Percentiles rank a stretch among this genome's conserved stretches.
phyloP scores from a whole-genome alignment of 345 rosid genomes.

The Isatis tinctoria region DNA sequence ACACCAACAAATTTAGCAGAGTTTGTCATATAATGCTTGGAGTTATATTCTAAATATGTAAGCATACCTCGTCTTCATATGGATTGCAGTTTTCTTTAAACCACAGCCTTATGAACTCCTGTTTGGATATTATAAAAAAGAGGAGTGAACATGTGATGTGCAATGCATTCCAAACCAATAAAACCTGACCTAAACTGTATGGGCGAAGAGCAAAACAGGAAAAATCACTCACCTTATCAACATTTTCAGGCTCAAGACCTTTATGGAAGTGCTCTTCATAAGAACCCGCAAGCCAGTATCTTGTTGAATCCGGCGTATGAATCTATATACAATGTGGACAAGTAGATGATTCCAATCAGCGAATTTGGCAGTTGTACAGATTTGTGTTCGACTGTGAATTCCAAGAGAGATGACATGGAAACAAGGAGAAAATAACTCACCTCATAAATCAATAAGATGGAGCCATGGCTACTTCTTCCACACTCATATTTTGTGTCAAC shows the following conservation, averaged over 20 bases:
- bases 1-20: background rate
- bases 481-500: constrained; percentile 98
- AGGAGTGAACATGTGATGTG: background rate
- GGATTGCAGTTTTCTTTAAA: constrained; percentile 87
- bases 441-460: constrained; percentile 86
- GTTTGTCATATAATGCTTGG: background rate
- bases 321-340: constrained; percentile 44
- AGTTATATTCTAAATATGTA: constrained; percentile 1
- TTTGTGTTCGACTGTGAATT: constrained; percentile 3
- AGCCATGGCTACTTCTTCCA: constrained; percentile 75
- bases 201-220: background rate
- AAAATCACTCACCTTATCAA: constrained; percentile 63
- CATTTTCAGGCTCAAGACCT: constrained; percentile 88
- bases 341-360: background rate
- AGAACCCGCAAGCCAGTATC: constrained; percentile 87
- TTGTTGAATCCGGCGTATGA: constrained; percentile 96
- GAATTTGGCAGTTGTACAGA: background rate
- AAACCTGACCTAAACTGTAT: background rate
- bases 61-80: constrained; percentile 72
- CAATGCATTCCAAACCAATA: constrained; percentile 1
- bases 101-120: constrained; percentile 98
- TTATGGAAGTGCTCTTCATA: constrained; percentile 60
- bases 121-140: background rate
- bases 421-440: constrained; percentile 35
- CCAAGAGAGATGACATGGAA: constrained; percentile 8